phyloP scores from a whole-genome alignment of 495 filamentous ascomycete species.

The Hypomontagnella submonticulosa region DNA sequence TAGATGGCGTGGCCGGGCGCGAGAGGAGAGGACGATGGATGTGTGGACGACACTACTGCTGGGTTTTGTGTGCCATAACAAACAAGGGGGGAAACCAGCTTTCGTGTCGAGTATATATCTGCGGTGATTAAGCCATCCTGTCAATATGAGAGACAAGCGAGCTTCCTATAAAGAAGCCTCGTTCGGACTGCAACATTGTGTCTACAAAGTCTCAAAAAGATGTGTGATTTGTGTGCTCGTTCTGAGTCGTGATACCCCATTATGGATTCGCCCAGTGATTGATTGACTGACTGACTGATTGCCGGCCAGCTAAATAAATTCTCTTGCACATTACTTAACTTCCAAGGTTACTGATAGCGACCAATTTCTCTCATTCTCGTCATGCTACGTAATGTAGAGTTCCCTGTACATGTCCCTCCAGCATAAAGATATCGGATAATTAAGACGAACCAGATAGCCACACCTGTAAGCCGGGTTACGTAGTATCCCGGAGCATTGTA shows the following conservation, averaged over 20 bases:
- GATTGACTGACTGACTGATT: no score
- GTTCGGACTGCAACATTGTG: not conserved
- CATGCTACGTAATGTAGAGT: no score
- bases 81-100: constrained; percentile 1
- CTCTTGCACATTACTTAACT: no score
- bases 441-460: not conserved
- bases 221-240: no score
- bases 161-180: constrained; percentile 1
- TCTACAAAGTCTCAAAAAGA: not conserved
- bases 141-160: constrained; percentile 18
- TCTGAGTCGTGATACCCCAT: no score
- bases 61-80: constrained; percentile 35
- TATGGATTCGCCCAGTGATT: no score
- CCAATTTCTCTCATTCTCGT: no score
- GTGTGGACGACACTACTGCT: constrained; percentile 1
- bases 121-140: constrained; percentile 16
- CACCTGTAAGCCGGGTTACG: not conserved
- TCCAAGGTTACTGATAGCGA: no score
- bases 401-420: not conserved
- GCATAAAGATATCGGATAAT: not conserved
- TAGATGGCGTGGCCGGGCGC: no score
- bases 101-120: constrained; percentile 29
- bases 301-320: no score
- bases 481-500: constrained; percentile 10
- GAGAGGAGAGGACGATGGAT: no score